Base-by-base conservation (phyloP, 305 asterid genomes). In the Fraxinus xanthoxyloides region DNA sequence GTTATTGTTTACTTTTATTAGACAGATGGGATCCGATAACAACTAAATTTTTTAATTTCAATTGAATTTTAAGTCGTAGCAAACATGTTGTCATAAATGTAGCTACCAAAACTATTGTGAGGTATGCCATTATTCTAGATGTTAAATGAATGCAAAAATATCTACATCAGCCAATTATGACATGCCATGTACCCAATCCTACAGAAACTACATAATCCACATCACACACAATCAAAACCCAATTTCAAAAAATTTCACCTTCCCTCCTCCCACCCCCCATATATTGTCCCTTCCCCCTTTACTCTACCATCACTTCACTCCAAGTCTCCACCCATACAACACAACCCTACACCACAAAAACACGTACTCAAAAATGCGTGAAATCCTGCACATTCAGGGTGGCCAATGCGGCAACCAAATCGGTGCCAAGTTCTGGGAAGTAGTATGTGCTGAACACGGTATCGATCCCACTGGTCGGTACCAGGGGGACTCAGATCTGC, bases 401-500 rank as follows among this genome's bases (percentile, higher is more conserved):
- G 80, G 80, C 31, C 80, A 77, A 19, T 78, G 81, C 75, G 81
- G 82, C n/a, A 79, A 79, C 82, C 82, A 79, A 51, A 79, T 79
- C 77, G 82, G 82, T 10, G 51, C 77, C 67, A 76, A 76, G 79
- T 76, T 76, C 79, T 76, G 79, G 79, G 79, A 76, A 31, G 79
- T 76, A 4, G 43, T 63, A 2, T 79, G 82, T 69, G 38, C 82
- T 36, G 82, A 79, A 7, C 82, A 79, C 76, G 76, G 76, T 12
- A 79, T 79, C 5, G 82, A 79, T n/a, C 38, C 40, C 4, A 79
- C 82, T n/a, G 82, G 82, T 35, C 82, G 82, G 32, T 79, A 80
- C 79, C 2, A 76, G 4, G 87, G 85, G 6, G 87, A 82, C 72
- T 72, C 80, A 13, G 85, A 85, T 65, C 81, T 85, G 72, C 87